phyloP scores from a whole-genome alignment of 352 stramenopile species.

The Phytophthora capsici region DNA sequence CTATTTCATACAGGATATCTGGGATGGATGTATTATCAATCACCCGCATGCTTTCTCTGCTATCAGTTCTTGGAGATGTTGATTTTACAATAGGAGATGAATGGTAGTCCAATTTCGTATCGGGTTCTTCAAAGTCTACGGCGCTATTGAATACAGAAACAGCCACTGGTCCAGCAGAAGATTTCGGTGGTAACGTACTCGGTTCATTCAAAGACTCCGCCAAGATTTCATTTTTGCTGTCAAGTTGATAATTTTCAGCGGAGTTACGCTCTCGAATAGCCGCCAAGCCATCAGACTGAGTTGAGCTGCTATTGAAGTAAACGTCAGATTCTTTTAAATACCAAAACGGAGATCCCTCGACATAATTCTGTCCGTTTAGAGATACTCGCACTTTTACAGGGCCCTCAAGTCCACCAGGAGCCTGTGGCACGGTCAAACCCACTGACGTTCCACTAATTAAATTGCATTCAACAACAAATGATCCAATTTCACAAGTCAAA shows the following conservation, averaged over 20 bases:
- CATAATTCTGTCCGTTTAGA: conserved; percentile 52
- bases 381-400: conserved; percentile 31
- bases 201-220: conserved; percentile 23
- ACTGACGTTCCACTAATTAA: conserved; percentile 10
- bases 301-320: conserved; percentile 25
- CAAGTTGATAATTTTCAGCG: conserved; percentile 33
- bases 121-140: too few species aligned
- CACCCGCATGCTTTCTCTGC: conserved; percentile 35
- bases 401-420: neutral
- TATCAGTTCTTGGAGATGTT: conserved; percentile 26
- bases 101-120: conserved; percentile 7
- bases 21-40: conserved; percentile 31
- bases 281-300: conserved; percentile 22
- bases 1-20: neutral
- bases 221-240: conserved; percentile 1
- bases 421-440: conserved; percentile 1
- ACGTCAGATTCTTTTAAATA: conserved; percentile 44
- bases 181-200: conserved; percentile 30
- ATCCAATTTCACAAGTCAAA: conserved; percentile 35
- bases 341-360: conserved; percentile 45
- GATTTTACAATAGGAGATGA: conserved; percentile 10
- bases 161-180: conserved; percentile 12
- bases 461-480: conserved; percentile 7
- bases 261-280: conserved; percentile 38
- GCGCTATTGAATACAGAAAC: conserved; percentile 42